Evolutionary conservation across 495 filamentous ascomycete species (phyloP).

Genomic region (Astrocystis sublimbata): DNA sequence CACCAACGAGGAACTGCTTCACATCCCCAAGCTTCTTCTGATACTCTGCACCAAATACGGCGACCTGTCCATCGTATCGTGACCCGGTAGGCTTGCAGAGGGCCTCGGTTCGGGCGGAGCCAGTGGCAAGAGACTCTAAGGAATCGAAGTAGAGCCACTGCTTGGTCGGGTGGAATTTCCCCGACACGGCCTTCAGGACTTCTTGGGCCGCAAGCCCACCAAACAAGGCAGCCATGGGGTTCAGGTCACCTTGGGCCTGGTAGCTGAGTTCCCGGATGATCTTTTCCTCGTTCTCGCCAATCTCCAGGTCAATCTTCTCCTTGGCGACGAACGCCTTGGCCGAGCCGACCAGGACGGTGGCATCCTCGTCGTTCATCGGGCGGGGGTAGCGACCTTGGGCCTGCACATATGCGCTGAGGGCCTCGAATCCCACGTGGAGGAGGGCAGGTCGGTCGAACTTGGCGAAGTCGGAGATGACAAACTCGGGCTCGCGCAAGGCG

Average conservation of each 20-base stretch:
- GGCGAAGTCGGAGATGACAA: constrained; percentile 91
- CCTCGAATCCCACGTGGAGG: constrained; percentile 90
- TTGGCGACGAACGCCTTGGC: constrained; percentile 69
- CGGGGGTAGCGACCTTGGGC: constrained; percentile 72
- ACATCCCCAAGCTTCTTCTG: constrained; percentile 90
- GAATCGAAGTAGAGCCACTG: constrained; percentile 98
- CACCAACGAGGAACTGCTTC: constrained; percentile 91
- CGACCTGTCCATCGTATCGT: constrained; percentile 96
- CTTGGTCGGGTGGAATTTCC: constrained; percentile 90
- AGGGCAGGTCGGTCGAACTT: constrained; percentile 94
- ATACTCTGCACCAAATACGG: constrained; percentile 90
- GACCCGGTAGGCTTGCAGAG: constrained; percentile 77
- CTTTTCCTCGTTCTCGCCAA: constrained; percentile 94
- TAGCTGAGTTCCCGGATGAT: constrained; percentile 90
- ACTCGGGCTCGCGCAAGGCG: constrained; percentile 81
- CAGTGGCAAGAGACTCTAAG: constrained; percentile 84
- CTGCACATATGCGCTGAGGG: constrained; percentile 79
- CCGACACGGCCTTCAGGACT: constrained; percentile 94
- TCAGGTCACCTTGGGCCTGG: constrained; percentile 91
- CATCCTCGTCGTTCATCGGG: constrained; percentile 83
- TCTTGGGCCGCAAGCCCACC: constrained; percentile 95
- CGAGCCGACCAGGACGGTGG: constrained; percentile 69
- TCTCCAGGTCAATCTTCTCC: constrained; percentile 70
- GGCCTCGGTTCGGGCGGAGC: constrained; percentile 74
- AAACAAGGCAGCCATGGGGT: constrained; percentile 91